A percentile compares a stretch with the other conserved stretches of the same genome.
Evolutionary conservation across 371 early-diverging fungal species (phyloP).

Genomic region (Mortierella sp.): DNA sequence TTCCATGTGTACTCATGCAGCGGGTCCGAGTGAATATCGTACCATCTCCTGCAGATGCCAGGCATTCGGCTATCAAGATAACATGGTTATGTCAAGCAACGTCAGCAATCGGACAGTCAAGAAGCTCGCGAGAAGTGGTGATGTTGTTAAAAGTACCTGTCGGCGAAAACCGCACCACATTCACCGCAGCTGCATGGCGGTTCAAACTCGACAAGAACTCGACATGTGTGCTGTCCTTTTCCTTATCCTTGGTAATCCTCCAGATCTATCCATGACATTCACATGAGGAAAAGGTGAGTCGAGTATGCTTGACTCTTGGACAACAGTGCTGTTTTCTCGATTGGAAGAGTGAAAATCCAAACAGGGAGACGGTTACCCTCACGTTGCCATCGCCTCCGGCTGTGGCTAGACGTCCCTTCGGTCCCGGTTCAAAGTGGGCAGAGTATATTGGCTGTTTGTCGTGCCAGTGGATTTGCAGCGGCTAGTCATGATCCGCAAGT

Average conservation of each 20-base stretch:
- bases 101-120: too few species aligned
- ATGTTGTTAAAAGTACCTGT: slow-evolving; percentile 58
- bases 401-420: slow-evolving; percentile 81
- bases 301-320: too few species aligned
- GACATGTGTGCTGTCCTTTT: slow-evolving; percentile 63
- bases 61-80: slow-evolving; percentile 58
- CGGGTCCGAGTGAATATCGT: slow-evolving; percentile 4
- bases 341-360: background rate
- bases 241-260: slow-evolving; percentile 59
- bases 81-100: too few species aligned
- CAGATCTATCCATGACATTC: slow-evolving; percentile 68
- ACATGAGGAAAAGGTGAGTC: background rate
- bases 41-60: slow-evolving; percentile 96
- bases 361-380: slow-evolving; percentile 64
- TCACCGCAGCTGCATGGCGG: slow-evolving; percentile 91
- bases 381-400: slow-evolving; percentile 93
- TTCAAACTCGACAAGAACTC: slow-evolving; percentile 87
- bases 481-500: slow-evolving; percentile 15
- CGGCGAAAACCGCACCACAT: slow-evolving; percentile 94
- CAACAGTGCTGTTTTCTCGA: too few species aligned
- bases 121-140: too few species aligned
- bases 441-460: slow-evolving; percentile 91
- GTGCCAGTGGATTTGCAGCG: slow-evolving; percentile 96
- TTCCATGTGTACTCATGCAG: background rate
- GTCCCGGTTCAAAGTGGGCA: slow-evolving; percentile 85